Conservation (phyloP, 352 stramenopile species). For the Phytopythium montanum region DNA sequence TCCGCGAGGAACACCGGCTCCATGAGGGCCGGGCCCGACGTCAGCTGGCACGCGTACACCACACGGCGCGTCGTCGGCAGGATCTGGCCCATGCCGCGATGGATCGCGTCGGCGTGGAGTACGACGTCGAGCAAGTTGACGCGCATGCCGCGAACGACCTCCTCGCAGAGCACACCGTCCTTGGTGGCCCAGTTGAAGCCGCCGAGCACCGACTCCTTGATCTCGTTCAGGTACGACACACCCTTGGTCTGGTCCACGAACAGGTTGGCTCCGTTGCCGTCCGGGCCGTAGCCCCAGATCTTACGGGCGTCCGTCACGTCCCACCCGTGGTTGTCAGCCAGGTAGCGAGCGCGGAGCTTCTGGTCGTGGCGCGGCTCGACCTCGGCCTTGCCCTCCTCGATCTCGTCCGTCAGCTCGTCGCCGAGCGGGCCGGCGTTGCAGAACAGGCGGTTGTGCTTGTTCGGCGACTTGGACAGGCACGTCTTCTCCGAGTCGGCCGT, state of each 20-base stretch:
- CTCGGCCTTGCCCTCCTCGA: conserved; percentile 96
- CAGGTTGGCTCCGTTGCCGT: conserved; percentile 98
- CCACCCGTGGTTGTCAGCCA: conserved; percentile 98
- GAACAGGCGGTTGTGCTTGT: conserved; percentile 99
- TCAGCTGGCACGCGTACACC: conserved; percentile 97
- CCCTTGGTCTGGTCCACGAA: conserved; percentile 98
- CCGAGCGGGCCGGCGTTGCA: conserved; percentile 90
- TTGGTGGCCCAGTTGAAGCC: conserved; percentile 99
- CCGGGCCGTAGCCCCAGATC: conserved; percentile 99
- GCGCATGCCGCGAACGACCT: conserved; percentile 95
- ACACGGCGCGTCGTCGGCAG: conserved; percentile 98
- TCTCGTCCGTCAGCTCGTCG: conserved; percentile 94
- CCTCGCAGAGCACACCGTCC: conserved; percentile 97
- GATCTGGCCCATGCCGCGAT: conserved; percentile 99
- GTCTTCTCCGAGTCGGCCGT: conserved; percentile 94
- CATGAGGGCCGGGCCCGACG: conserved; percentile 93
- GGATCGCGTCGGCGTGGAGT: conserved; percentile 99
- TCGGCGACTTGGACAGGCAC: conserved; percentile 99
- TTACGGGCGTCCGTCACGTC: conserved; percentile 98
- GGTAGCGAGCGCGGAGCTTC: conserved; percentile 96
- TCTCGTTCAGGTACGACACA: conserved; percentile 99
- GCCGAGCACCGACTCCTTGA: conserved; percentile 98
- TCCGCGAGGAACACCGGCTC: conserved; percentile 99
- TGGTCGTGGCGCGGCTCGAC: conserved; percentile 90
- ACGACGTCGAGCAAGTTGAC: conserved; percentile 99